Percentiles rank a stretch among this genome's conserved stretches.
These are phyloP conservation scores for Rubroboletus satanas DNA, from an alignment of 768 basidiomycete genomes.

Conservation along the genomic window DNA sequence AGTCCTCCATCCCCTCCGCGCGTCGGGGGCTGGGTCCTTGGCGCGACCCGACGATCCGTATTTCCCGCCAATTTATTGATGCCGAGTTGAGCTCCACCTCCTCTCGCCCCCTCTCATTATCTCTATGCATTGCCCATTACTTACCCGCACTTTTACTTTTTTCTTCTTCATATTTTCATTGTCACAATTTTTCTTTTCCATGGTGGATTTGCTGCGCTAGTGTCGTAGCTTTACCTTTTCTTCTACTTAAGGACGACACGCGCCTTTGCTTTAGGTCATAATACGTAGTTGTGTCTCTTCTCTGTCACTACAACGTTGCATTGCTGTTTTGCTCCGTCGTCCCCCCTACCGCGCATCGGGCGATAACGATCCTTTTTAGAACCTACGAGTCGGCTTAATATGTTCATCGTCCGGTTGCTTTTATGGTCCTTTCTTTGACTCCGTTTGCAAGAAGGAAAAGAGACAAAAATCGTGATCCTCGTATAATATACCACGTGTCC, in stretches of 20 bases:
- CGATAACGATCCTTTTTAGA: constrained; percentile 27
- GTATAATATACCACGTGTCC: constrained; percentile 5
- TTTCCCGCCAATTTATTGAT: constrained; percentile 18
- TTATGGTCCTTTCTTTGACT: constrained; percentile 3
- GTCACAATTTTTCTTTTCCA: not conserved
- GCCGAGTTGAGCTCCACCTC: constrained; percentile 19
- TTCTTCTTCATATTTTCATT: constrained; percentile 5
- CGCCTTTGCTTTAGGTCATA: constrained; percentile 26
- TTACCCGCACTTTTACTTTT: constrained; percentile 20
- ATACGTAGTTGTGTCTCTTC: constrained; percentile 23
- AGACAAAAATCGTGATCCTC: not conserved
- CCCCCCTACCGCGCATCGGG: constrained; percentile 18
- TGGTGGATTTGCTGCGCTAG: constrained; percentile 24
- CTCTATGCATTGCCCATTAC: constrained; percentile 29
- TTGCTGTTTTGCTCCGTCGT: constrained; percentile 27
- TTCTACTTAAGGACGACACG: constrained; percentile 27
- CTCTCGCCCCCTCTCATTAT: constrained; percentile 17
- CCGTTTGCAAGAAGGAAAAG: constrained; percentile 4
- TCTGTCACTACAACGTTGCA: constrained; percentile 29
- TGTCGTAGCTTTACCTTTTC: constrained; percentile 12
- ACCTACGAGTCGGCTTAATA: constrained; percentile 21
- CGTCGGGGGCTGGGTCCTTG: constrained; percentile 26
- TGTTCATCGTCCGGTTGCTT: constrained; percentile 9
- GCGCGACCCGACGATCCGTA: constrained; percentile 7
- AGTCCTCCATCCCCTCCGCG: constrained; percentile 24